phyloP scores from a whole-genome alignment of 305 asterid species.

The Caryopteris hybrid region DNA sequence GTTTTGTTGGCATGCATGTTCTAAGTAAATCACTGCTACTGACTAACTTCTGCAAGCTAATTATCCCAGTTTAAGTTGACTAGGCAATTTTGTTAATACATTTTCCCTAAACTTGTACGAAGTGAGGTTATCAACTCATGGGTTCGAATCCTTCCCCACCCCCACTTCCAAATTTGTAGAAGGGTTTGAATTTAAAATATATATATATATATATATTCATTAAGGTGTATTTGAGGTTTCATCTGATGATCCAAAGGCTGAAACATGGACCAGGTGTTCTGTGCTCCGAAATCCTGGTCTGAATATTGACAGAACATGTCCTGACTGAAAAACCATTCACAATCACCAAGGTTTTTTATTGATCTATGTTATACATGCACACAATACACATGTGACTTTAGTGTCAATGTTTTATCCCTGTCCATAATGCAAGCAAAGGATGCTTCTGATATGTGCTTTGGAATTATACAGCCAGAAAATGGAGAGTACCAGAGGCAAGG shows the following conservation, averaged over 20 bases:
- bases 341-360: not conserved
- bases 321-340: not conserved
- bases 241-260: constrained; percentile 6
- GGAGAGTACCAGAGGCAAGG: constrained; percentile 32
- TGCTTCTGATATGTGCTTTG: constrained; percentile 17
- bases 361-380: not conserved
- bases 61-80: not conserved
- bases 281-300: not conserved
- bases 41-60: too few species aligned
- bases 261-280: not conserved
- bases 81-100: not conserved
- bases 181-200: too few species aligned
- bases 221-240: not conserved
- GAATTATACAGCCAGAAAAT: constrained; percentile 23
- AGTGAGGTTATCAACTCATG: too few species aligned
- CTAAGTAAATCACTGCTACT: too few species aligned
- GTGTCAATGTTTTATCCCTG: not conserved
- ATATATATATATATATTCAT: too few species aligned
- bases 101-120: not conserved
- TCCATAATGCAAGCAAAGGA: not conserved
- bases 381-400: not conserved
- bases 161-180: too few species aligned
- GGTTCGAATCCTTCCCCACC: too few species aligned
- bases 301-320: not conserved
- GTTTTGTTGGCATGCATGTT: not conserved